Evolutionary conservation across 495 filamentous ascomycete genomes (phyloP).

Genomic region (Penicillium paradoxum): DNA sequence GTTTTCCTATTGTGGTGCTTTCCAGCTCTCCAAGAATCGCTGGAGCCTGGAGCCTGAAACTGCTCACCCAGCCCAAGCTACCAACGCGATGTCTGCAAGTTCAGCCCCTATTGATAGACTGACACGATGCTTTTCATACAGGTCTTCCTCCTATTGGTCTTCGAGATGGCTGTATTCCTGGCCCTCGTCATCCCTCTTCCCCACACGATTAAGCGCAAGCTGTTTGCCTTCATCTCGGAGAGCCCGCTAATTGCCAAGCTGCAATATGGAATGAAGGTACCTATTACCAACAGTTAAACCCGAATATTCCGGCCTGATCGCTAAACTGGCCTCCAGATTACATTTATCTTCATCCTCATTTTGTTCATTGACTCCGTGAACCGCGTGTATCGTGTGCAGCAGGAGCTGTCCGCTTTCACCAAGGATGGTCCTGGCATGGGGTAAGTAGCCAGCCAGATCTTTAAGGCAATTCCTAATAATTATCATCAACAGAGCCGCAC

Average conservation of each 20-base stretch:
- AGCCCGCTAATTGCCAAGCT: slow-evolving; percentile 75
- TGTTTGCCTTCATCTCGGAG: slow-evolving; percentile 91
- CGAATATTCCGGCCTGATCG: neutral
- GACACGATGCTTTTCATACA: slow-evolving; percentile 28
- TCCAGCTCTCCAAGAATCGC: neutral
- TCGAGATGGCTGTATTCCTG: slow-evolving; percentile 92
- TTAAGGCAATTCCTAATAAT: slow-evolving; percentile 8
- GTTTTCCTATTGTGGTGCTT: neutral
- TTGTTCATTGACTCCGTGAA: slow-evolving; percentile 99
- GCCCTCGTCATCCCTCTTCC: slow-evolving; percentile 88
- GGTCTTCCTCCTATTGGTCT: slow-evolving; percentile 89
- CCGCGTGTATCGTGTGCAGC: slow-evolving; percentile 92
- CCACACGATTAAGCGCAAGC: slow-evolving; percentile 76
- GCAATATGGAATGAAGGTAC: slow-evolving; percentile 75
- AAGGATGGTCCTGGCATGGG: slow-evolving; percentile 44
- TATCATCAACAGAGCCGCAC: slow-evolving; percentile 50
- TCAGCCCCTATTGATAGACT: slow-evolving; percentile 4
- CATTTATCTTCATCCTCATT: slow-evolving; percentile 96
- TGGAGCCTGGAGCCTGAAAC: slow-evolving; percentile 20
- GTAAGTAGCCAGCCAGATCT: slow-evolving; percentile 23
- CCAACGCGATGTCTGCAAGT: neutral
- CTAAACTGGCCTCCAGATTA: slow-evolving; percentile 60
- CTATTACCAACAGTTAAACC: neutral
- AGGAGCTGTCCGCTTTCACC: slow-evolving; percentile 65
- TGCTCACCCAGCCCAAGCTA: slow-evolving; percentile 6